Evolutionary conservation across 1,284 basidiomycete species (phyloP).

Genomic region (Sporisorium iseilematis-ciliati): DNA sequence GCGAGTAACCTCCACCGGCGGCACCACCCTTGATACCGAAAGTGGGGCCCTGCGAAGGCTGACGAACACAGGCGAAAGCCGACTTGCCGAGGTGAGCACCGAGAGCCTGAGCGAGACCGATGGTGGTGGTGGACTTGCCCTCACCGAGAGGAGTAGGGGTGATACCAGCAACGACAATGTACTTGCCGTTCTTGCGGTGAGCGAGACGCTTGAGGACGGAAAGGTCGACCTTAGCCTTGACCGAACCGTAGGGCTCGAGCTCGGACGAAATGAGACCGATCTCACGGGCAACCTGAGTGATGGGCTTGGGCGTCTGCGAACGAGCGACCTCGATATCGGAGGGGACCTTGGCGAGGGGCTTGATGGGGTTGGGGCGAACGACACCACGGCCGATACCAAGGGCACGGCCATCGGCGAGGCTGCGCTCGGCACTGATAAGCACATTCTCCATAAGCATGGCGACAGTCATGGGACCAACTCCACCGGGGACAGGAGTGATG

Average conservation of each 20-base stretch:
- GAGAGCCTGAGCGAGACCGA: conserved; percentile 95
- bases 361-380: conserved; percentile 83
- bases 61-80: conserved; percentile 97
- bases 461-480: conserved; percentile 99
- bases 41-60: conserved; percentile 97
- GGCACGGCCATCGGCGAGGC: conserved; percentile 76
- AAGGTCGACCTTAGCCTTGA: conserved; percentile 97
- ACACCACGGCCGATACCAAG: conserved; percentile 77
- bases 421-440: conserved; percentile 81
- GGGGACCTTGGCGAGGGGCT: conserved; percentile 81
- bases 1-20: conserved; percentile 97
- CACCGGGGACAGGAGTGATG: conserved; percentile 94
- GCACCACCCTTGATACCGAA: conserved; percentile 99
- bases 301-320: conserved; percentile 91
- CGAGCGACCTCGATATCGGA: conserved; percentile 93
- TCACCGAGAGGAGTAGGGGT: conserved; percentile 98
- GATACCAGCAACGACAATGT: conserved; percentile 96
- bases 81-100: conserved; percentile 93
- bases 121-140: conserved; percentile 98
- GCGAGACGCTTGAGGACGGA: conserved; percentile 85
- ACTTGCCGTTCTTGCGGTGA: conserved; percentile 92
- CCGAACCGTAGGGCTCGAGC: conserved; percentile 92
- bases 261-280: conserved; percentile 89
- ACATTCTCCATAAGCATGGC: conserved; percentile 99
- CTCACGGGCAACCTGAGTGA: conserved; percentile 86